Base-by-base conservation (phyloP, 75 land plant species). In the Picea sitchensis region DNA sequence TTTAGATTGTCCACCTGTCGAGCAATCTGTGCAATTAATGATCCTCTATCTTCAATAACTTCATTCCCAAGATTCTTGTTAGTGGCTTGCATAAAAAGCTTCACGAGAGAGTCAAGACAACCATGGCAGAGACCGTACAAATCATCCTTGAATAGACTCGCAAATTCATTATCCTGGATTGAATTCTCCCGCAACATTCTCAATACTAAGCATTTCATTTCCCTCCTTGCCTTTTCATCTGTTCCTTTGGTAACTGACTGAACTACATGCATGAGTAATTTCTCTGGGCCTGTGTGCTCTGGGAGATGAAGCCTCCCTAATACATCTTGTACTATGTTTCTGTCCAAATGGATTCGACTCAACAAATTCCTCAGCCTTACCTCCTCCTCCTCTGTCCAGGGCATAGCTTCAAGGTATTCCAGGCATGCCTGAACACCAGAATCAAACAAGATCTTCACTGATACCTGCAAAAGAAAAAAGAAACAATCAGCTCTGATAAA, bases 311-410 rank as follows among this genome's bases (percentile, higher is more conserved):
- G 80, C 81, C 94, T 90, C 9, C 78, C 82, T 65, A 86, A 73
- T 8, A 92, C 81, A 47, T 90, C 90, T 77, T 71, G 73, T 14
- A 77, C 31, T 12, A 69, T 80, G 18, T 79, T 51, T 32, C 81
- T 84, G 68, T 86, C 88, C 59, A 86, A 85, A 17, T 68, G 82
- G 11, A 67, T 73, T 76, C 67, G 91, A 9, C 79, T 64, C 75
- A 92, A 84, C n/a, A 90, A 63, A 31, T 5, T 73, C 59, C 81
- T 85, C 21, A 92, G 78, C 76, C 86, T 90, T 69, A 90, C 90
- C 65, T 92, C 94, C 80, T 92, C 94, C 44, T 76, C 83, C 69
- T 90, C 94, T 69, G 71, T 82, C 92, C 92, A 92, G 67, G 94
- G 94, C 41, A 90, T 90, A 76, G 94, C 94, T 41, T 92, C 94